phyloP scores from a whole-genome alignment of 352 stramenopile genomes.

The Peronospora farinosa region DNA sequence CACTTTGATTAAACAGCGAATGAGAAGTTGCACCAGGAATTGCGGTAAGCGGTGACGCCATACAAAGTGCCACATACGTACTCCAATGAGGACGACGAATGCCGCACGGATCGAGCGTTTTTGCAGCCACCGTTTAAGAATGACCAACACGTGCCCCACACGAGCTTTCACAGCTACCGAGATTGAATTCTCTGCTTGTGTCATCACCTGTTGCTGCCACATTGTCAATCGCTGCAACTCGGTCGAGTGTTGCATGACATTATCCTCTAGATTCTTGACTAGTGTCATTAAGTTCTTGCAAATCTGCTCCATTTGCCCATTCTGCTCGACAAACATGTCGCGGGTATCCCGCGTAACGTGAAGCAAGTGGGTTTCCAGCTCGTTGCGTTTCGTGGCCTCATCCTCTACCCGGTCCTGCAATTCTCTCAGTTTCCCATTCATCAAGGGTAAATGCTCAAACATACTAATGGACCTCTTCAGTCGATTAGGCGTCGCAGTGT shows the following conservation, averaged over 20 bases:
- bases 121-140: constrained; percentile 40
- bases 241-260: constrained; percentile 55
- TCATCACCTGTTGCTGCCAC: constrained; percentile 36
- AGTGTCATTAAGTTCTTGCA: constrained; percentile 44
- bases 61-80: constrained; percentile 52
- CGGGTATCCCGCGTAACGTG: constrained; percentile 60
- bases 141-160: constrained; percentile 26
- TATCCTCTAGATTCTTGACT: constrained; percentile 53
- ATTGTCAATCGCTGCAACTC: constrained; percentile 43
- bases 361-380: constrained; percentile 58
- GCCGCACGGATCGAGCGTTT: constrained; percentile 47
- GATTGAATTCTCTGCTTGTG: constrained; percentile 36
- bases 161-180: constrained; percentile 39
- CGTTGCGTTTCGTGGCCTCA: constrained; percentile 59
- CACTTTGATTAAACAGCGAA: constrained; percentile 47
- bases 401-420: constrained; percentile 66
- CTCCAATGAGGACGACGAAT: constrained; percentile 38
- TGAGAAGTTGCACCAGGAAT: constrained; percentile 52
- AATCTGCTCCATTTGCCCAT: constrained; percentile 51
- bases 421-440: constrained; percentile 62
- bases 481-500: constrained; percentile 9
- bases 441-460: constrained; percentile 55
- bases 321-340: constrained; percentile 43
- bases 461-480: constrained; percentile 43
- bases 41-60: constrained; percentile 46